Evolutionary conservation across 768 basidiomycete genomes (phyloP).

Genomic region (Hemileccinum rubropunctum): DNA sequence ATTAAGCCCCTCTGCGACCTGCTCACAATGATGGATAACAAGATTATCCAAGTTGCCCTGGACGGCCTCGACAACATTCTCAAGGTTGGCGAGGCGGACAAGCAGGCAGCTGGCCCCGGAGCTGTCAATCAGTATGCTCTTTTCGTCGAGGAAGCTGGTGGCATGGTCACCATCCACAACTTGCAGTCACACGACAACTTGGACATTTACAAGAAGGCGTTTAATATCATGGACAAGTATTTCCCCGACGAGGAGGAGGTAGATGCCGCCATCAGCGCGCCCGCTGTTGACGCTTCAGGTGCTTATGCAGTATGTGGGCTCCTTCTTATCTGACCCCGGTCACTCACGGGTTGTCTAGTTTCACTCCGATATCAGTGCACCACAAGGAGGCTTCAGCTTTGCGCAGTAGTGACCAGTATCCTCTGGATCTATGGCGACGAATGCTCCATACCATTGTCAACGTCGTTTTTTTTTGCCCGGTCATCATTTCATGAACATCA

Average conservation of each 20-base stretch:
- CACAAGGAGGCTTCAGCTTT: constrained; percentile 96
- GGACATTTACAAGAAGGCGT: constrained; percentile 99
- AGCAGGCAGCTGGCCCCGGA: constrained; percentile 74
- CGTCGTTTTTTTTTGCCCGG: constrained; percentile 8
- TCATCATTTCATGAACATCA: constrained; percentile 21
- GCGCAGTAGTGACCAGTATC: constrained; percentile 51
- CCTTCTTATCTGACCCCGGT: background rate
- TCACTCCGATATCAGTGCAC: constrained; percentile 81
- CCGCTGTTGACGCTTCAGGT: constrained; percentile 70
- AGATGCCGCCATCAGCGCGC: constrained; percentile 76
- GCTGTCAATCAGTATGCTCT: constrained; percentile 90
- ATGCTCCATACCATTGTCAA: background rate
- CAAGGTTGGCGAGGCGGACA: constrained; percentile 96
- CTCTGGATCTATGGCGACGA: constrained; percentile 4
- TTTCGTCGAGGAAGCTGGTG: constrained; percentile 96
- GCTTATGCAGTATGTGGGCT: constrained; percentile 62
- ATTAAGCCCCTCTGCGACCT: constrained; percentile 98
- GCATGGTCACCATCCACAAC: constrained; percentile 98
- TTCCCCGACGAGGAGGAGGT: constrained; percentile 98
- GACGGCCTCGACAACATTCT: constrained; percentile 98
- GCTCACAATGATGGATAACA: constrained; percentile 98
- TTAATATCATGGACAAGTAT: constrained; percentile 97
- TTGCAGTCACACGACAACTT: constrained; percentile 99
- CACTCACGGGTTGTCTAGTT: constrained; percentile 46
- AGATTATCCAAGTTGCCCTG: constrained; percentile 97